Base-by-base conservation (phyloP, 345 rosid species). In the Salix purpurea region DNA sequence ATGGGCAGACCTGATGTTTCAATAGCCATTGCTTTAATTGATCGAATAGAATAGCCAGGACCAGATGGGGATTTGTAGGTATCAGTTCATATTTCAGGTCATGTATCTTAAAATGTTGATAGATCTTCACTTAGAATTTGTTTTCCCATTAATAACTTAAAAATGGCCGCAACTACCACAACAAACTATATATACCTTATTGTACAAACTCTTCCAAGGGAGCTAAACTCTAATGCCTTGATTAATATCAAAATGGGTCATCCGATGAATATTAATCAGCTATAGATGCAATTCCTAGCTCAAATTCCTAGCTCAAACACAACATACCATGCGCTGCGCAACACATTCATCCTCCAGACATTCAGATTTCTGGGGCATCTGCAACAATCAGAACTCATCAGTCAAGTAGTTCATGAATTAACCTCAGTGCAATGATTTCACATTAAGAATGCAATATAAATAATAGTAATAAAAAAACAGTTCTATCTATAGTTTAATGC, bases 311-410 rank as follows among this genome's bases (percentile, higher is more conserved):
- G 52, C 4, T n/a, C 36, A 37, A 54, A 19, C 37, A 5, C 6
- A 37, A 42, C 1, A 10, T 5, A 14, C 54, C 23, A 28, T 19
- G 28, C 18, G 28, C 48, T 11, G 37, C 19, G 5, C 4, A 21
- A 71, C 44, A 30, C 44, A 34, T 12, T 72, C 50, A 58, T 60
- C 18, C 58, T 34, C 32, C 32, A 67, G n/a, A 12, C 30, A 0
- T 26, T 44, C 42, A 64, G 66, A 54, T 40, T 74, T 74, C 60
- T 64, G 65, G 42, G 7, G 11, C 61, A 74, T 30, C 76, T 74
- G 76, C 18, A 74, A 16, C 32, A 5, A 42, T 42, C 19, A 73
- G 76, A 42, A 46, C 30, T 42, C 26, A 11, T 40, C 16, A 23
- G 30, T 72, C 64, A 21, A 7, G 40, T 14, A 61, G 64, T 11